Evolutionary conservation across 2,329 filamentous ascomycete genomes (phyloP).

Genomic region (Dendrostoma leiphaemia): DNA sequence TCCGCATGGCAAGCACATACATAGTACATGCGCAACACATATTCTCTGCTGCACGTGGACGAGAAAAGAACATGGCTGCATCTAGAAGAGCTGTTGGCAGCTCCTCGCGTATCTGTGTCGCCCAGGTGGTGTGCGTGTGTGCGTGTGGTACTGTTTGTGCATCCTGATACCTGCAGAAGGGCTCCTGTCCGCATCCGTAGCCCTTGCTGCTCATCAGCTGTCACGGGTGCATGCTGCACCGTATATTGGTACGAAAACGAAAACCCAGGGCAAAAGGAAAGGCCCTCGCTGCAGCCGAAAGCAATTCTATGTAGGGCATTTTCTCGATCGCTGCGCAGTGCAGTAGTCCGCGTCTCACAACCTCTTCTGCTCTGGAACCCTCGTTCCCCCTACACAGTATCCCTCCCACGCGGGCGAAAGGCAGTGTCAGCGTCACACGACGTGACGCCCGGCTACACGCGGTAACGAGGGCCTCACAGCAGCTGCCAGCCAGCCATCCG

Average conservation of each 20-base stretch:
- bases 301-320: too few species aligned
- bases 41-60: not conserved
- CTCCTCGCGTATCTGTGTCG: too few species aligned
- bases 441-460: not conserved
- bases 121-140: not conserved
- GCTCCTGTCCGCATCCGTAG: too few species aligned
- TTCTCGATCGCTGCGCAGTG: not conserved
- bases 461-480: not conserved
- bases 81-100: too few species aligned
- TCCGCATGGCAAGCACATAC: not conserved
- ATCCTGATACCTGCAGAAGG: too few species aligned
- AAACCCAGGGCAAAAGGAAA: too few species aligned
- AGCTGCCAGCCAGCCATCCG: not conserved
- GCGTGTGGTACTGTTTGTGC: too few species aligned
- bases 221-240: slow-evolving; percentile 4
- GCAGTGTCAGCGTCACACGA: slow-evolving; percentile 1
- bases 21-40: not conserved
- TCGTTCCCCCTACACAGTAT: too few species aligned
- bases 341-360: not conserved
- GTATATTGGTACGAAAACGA: too few species aligned
- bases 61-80: too few species aligned
- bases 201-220: too few species aligned
- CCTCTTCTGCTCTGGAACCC: not conserved
- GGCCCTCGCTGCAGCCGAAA: too few species aligned
- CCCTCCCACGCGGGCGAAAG: slow-evolving; percentile 13